Conservation (phyloP, 1,284 basidiomycete genomes). For the Termitomyces sp. region DNA sequence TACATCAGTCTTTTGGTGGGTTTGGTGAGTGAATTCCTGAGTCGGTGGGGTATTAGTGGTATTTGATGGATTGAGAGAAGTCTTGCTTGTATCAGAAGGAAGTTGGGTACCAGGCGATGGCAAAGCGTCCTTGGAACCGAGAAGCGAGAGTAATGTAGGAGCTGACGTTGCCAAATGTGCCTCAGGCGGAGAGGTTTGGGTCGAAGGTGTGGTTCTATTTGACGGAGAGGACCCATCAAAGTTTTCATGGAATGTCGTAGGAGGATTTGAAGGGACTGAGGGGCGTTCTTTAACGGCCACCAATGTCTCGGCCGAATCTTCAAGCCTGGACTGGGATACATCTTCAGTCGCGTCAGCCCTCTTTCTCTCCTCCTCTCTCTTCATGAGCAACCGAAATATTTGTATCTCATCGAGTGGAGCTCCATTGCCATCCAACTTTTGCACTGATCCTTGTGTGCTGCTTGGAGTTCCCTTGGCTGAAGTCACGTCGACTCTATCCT, state of each 20-base stretch:
- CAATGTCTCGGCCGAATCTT: background rate
- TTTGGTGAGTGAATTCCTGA: constrained; percentile 6
- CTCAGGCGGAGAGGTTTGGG: constrained; percentile 7
- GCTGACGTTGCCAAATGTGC: constrained; percentile 2
- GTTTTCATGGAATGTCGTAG: background rate
- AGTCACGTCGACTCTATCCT: constrained; percentile 35
- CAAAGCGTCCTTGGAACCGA: constrained; percentile 8
- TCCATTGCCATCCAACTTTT: constrained; percentile 24
- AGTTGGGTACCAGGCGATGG: background rate
- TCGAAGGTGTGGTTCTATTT: constrained; percentile 1
- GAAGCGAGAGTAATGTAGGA: constrained; percentile 7
- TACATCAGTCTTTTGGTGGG: constrained; percentile 10
- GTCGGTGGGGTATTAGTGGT: constrained; percentile 1
- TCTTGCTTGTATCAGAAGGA: background rate
- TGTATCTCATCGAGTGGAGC: constrained; percentile 76
- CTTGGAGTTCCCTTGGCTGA: constrained; percentile 1
- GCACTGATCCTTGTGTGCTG: constrained; percentile 1
- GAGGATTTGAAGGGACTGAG: background rate
- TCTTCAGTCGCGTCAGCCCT: constrained; percentile 31
- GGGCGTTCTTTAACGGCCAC: background rate
- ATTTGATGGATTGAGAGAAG: background rate
- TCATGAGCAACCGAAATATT: constrained; percentile 82
- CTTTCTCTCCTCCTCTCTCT: constrained; percentile 72
- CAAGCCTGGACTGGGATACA: background rate
- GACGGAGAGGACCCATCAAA: background rate